These are phyloP conservation scores for Udeniomyces megalosporus DNA, from an alignment of 768 basidiomycete species.

Conservation along the genomic window DNA sequence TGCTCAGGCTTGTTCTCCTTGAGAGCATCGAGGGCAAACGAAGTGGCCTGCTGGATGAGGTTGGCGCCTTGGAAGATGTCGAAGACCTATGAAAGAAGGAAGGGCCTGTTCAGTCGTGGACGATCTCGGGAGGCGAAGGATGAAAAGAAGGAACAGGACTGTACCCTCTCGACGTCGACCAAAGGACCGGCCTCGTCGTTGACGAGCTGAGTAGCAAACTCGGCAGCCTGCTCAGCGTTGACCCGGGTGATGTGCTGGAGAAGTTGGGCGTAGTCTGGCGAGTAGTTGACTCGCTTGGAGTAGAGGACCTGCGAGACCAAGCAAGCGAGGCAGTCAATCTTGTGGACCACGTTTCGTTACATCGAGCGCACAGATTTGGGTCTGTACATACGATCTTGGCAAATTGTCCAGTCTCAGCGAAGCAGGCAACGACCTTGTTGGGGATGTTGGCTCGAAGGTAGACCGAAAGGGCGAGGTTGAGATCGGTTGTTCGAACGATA, in stretches of 20 bases:
- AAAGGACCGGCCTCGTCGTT: slow-evolving; percentile 86
- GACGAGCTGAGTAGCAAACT: slow-evolving; percentile 85
- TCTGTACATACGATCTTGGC: slow-evolving; percentile 89
- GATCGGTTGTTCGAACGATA: slow-evolving; percentile 82
- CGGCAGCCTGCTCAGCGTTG: slow-evolving; percentile 93
- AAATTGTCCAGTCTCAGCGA: slow-evolving; percentile 94
- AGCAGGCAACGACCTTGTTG: slow-evolving; percentile 97
- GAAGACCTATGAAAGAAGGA: slow-evolving; percentile 45
- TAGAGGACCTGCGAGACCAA: slow-evolving; percentile 47
- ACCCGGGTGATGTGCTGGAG: slow-evolving; percentile 92
- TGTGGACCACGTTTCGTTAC: neutral
- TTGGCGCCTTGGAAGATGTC: slow-evolving; percentile 99
- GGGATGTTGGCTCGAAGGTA: slow-evolving; percentile 95
- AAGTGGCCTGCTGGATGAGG: slow-evolving; percentile 98
- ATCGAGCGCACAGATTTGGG: too few species aligned
- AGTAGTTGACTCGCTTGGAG: slow-evolving; percentile 89
- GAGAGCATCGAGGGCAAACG: slow-evolving; percentile 88
- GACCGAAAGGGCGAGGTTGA: slow-evolving; percentile 92
- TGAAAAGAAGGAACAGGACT: slow-evolving; percentile 21
- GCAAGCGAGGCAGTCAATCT: too few species aligned
- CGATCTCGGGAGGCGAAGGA: too few species aligned
- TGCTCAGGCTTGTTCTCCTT: slow-evolving; percentile 99
- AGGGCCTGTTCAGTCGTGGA: too few species aligned
- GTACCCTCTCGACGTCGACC: slow-evolving; percentile 78
- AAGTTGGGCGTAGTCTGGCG: slow-evolving; percentile 77